A percentile compares a stretch with the other conserved stretches of the same genome.
These are phyloP conservation scores for Tetraselmis striata DNA, from an alignment of 139 green algal genomes.

Conservation along the genomic window DNA sequence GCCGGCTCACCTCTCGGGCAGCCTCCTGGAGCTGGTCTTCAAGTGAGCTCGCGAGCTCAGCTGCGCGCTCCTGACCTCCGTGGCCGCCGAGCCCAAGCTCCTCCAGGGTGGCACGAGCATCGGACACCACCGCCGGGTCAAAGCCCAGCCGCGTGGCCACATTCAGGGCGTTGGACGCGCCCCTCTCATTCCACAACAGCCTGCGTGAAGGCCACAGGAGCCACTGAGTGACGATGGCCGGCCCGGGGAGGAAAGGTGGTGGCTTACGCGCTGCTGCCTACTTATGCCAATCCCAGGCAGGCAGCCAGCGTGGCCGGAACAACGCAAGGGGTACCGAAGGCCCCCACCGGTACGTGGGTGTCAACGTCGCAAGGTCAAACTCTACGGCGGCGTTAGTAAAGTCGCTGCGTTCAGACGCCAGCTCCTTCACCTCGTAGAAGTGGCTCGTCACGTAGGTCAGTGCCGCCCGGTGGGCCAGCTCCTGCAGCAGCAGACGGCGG, in stretches of 20 bases:
- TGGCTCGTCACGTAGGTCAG: conserved; percentile 61
- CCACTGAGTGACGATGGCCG: too few species aligned
- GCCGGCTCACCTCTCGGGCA: neutral
- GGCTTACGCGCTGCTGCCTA: too few species aligned
- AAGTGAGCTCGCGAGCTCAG: neutral
- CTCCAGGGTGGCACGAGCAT: conserved; percentile 27
- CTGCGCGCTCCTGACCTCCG: neutral
- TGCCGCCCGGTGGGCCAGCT: conserved; percentile 25
- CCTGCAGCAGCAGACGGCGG: too few species aligned
- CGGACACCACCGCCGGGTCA: conserved; percentile 30
- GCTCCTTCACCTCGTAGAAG: conserved; percentile 6
- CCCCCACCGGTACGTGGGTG: conserved; percentile 45
- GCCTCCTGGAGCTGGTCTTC: neutral
- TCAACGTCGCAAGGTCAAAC: conserved; percentile 49
- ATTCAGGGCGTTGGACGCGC: conserved; percentile 43
- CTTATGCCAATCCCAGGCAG: too few species aligned
- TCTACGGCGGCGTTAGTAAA: conserved; percentile 56
- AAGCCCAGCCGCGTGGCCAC: conserved; percentile 53
- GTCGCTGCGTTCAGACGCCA: neutral
- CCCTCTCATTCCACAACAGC: conserved; percentile 43
- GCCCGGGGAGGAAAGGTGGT: too few species aligned
- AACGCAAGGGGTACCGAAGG: neutral
- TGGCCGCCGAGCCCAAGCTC: conserved; percentile 2
- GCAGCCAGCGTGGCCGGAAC: too few species aligned
- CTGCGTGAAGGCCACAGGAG: too few species aligned